Conservation (phyloP, 306 rosid species). For the Arachis stenosperma region DNA sequence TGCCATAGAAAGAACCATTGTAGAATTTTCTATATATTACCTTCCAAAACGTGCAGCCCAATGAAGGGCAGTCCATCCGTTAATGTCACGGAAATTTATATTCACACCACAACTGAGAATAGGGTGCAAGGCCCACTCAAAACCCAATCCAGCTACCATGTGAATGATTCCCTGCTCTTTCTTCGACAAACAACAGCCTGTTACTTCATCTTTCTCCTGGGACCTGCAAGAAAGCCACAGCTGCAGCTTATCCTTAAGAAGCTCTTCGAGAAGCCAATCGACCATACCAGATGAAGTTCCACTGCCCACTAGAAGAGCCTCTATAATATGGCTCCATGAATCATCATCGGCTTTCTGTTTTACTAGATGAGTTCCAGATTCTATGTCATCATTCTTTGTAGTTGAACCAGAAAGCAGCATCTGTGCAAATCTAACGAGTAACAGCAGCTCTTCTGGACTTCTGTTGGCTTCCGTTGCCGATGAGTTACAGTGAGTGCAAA, state of each 20-base stretch:
- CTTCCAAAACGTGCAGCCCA: constrained; percentile 99
- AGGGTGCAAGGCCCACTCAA: constrained; percentile 90
- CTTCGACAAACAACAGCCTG: constrained; percentile 75
- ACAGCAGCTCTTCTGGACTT: constrained; percentile 81
- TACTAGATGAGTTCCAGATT: constrained; percentile 46
- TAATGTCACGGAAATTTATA: constrained; percentile 94
- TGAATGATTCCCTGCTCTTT: constrained; percentile 94
- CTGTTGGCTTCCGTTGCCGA: constrained; percentile 54
- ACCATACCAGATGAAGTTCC: constrained; percentile 65
- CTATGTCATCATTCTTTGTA: constrained; percentile 42
- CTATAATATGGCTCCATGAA: constrained; percentile 74
- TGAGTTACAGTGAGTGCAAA: constrained; percentile 46
- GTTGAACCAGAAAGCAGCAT: constrained; percentile 67
- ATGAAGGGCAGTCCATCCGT: constrained; percentile 94
- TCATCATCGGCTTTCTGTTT: constrained; percentile 67
- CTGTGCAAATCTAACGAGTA: constrained; percentile 85
- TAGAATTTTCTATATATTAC: constrained; percentile 44
- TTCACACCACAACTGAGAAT: constrained; percentile 77
- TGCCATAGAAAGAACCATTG: constrained; percentile 10
- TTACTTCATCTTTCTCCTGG: constrained; percentile 48
- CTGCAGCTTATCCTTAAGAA: constrained; percentile 80
- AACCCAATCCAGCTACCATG: constrained; percentile 94
- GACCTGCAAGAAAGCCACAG: constrained; percentile 72
- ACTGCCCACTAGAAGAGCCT: constrained; percentile 69
- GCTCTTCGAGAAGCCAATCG: constrained; percentile 86